Base-by-base conservation (phyloP, 768 basidiomycete species). In the Boletus barrowsii region DNA sequence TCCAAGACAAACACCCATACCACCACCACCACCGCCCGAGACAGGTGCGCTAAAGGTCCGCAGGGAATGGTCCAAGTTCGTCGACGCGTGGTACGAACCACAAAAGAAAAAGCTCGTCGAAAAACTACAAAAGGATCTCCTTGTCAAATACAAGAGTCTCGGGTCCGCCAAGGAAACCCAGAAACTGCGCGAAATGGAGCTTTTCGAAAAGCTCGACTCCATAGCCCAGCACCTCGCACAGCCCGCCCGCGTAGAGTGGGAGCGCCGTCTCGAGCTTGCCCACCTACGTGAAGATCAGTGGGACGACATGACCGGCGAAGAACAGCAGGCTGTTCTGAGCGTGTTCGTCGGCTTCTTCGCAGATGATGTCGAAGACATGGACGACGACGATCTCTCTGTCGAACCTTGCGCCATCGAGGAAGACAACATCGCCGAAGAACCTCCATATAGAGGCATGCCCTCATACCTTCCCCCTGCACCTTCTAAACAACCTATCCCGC, bases 171-270 rank as follows among this genome's bases (percentile, higher is more conserved):
- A 60, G 56, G 54, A 58, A 1, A 72, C 70, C 1, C 70, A 69
- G 49, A 62, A 64, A 37, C 53, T 64, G 36, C 70, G 64, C 37
- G 64, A 68, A 10, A 58, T 63, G 55, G 69, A 72, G 45, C 60
- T 67, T 29, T 68, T 57, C 17, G 60, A 68, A 51, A 59, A 40
- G 26, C 58, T 66, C 56, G 56, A 62, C 37, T 42, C 62, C 4
- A 41, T 70, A 14, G 61, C 56, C 42, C 46, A 41, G 33, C 61
- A 59, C 10, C 68, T 70, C 26, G 53, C 69, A 51, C 54, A 65
- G 57, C 70, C 68, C 6, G 69, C 69, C 26, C 68, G 70, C 36
- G 29, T n/a, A 1, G 68, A 70, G 64, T 70, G 69, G 69, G 70
- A 70, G n/a, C 65, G 57, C 41, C 70, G 68, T 42, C 69, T 70